Percentiles rank a stretch among this genome's conserved stretches.
Evolutionary conservation across 768 basidiomycete genomes (phyloP).

Genomic region (Agaricus blazei): DNA sequence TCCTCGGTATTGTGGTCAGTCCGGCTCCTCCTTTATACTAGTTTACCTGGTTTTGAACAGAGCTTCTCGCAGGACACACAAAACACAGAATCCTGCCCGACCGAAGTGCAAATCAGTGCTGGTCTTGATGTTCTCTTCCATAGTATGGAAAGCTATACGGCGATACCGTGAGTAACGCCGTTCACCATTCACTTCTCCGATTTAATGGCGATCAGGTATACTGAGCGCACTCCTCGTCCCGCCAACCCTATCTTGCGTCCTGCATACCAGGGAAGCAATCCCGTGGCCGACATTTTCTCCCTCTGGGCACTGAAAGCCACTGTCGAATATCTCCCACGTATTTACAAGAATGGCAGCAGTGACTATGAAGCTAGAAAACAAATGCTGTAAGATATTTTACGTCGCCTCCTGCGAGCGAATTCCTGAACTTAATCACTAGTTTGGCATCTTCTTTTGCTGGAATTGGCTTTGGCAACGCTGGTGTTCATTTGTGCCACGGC

Average conservation of each 20-base stretch:
- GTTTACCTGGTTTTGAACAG: background rate
- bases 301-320: constrained; percentile 90
- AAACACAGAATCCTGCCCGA: constrained; percentile 89
- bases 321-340: constrained; percentile 82
- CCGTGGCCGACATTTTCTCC: constrained; percentile 94
- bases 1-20: constrained; percentile 69
- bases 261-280: constrained; percentile 91
- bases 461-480: constrained; percentile 93
- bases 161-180: constrained; percentile 65
- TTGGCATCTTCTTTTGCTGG: constrained; percentile 93
- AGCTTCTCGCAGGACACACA: constrained; percentile 54
- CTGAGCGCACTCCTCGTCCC: constrained; percentile 85
- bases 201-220: constrained; percentile 50
- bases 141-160: constrained; percentile 90
- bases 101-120: constrained; percentile 90
- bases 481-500: constrained; percentile 86
- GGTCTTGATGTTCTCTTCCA: constrained; percentile 96
- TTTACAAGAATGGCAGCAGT: constrained; percentile 64
- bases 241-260: constrained; percentile 87
- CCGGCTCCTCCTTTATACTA: background rate
- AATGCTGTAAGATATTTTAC: constrained; percentile 66
- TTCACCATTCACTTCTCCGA: background rate
- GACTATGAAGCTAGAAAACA: constrained; percentile 82
- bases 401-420: background rate
- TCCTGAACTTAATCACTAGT: constrained; percentile 30